Evolutionary conservation across 1,139 yeast genomes (phyloP).

Genomic region (Petasospora fabianii): DNA sequence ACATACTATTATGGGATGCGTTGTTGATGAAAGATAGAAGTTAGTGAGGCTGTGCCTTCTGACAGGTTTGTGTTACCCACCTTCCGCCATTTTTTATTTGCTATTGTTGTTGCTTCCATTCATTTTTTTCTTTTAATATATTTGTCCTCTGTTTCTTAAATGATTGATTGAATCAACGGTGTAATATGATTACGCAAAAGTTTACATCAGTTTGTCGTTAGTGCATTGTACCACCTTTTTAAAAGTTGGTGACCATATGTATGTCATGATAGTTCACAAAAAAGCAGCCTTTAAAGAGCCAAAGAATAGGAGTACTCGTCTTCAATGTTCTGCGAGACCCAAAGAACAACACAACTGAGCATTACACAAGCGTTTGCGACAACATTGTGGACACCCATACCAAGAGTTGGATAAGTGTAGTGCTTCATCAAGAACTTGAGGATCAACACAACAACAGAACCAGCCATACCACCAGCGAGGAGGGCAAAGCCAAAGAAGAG

Average conservation of each 20-base stretch:
- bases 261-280: background rate
- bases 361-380: conserved; percentile 75
- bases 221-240: background rate
- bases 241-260: background rate
- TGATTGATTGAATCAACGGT: no score
- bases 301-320: conserved; percentile 93
- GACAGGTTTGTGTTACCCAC: background rate
- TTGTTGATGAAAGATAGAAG: no score
- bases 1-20: no score
- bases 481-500: conserved; percentile 88
- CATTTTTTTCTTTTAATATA: background rate
- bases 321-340: conserved; percentile 93
- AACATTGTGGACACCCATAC: conserved; percentile 92
- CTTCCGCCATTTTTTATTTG: background rate
- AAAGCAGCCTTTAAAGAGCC: conserved; percentile 53
- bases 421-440: conserved; percentile 79
- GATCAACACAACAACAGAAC: conserved; percentile 82
- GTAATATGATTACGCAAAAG: background rate
- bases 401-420: conserved; percentile 74
- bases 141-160: background rate
- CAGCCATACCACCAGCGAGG: conserved; percentile 92
- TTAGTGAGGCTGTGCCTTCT: background rate
- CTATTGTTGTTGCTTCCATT: background rate
- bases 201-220: background rate
- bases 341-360: conserved; percentile 81